Evolutionary conservation across 441 rosid genomes (phyloP).

Genomic region (Croton setiger): DNA sequence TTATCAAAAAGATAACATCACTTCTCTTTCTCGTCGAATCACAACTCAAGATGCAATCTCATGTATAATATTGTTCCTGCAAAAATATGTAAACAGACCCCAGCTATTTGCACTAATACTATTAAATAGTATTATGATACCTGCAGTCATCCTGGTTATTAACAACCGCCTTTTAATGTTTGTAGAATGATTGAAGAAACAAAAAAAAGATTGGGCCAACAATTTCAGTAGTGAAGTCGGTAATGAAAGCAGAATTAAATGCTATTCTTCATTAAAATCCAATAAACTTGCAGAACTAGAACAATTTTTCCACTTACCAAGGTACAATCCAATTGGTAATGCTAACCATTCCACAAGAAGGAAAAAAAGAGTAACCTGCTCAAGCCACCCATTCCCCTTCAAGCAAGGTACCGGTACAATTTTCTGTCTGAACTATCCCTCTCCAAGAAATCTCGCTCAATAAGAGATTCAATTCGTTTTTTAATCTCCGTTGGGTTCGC

Average conservation of each 20-base stretch:
- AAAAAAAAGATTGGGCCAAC: not conserved
- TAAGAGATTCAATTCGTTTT: conserved; percentile 91
- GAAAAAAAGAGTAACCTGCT: conserved; percentile 19
- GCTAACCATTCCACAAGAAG: conserved; percentile 28
- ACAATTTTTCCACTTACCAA: conserved; percentile 34
- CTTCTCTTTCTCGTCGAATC: not conserved
- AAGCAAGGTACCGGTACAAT: conserved; percentile 89
- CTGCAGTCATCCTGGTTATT: not conserved
- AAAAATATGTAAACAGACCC: not conserved
- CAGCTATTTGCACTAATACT: not conserved
- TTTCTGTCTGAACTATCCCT: conserved; percentile 83
- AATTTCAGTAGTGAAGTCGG: conserved; percentile 4
- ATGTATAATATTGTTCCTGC: not conserved
- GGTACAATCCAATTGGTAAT: conserved; percentile 33
- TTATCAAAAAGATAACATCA: not conserved
- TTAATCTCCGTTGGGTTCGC: conserved; percentile 94
- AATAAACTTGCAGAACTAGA: conserved; percentile 31
- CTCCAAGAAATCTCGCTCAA: conserved; percentile 94
- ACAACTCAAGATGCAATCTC: not conserved
- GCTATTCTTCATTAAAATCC: conserved; percentile 35
- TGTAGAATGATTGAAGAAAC: not conserved
- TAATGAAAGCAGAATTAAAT: conserved; percentile 21
- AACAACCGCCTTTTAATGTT: not conserved
- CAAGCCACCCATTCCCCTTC: conserved; percentile 29
- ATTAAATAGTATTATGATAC: not conserved